Evolutionary conservation across 805 yeast genomes (phyloP).

Genomic region (Priceomyces carsonii): DNA sequence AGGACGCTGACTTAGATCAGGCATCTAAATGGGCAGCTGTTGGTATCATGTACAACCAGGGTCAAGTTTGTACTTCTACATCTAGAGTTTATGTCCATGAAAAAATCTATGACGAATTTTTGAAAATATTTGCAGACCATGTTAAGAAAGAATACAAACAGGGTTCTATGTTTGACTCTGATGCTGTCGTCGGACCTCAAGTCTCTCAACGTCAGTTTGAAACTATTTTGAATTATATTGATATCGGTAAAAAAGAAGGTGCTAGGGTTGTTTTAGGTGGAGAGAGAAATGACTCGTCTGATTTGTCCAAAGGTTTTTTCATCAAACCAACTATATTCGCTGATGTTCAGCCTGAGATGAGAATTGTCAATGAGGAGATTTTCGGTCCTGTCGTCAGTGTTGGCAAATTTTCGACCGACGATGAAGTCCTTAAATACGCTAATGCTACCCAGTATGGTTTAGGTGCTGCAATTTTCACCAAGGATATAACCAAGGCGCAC

Average conservation of each 20-base stretch:
- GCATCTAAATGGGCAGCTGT: slow-evolving; percentile 69
- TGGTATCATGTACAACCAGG: slow-evolving; percentile 65
- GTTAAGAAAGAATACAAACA: slow-evolving; percentile 52
- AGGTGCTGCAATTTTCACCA: slow-evolving; percentile 79
- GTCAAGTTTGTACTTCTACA: slow-evolving; percentile 70
- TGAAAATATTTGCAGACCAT: slow-evolving; percentile 44
- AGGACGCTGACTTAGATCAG: slow-evolving; percentile 64
- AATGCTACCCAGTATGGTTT: slow-evolving; percentile 77
- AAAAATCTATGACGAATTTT: slow-evolving; percentile 53
- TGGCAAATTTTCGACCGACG: slow-evolving; percentile 63
- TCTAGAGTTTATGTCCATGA: slow-evolving; percentile 63
- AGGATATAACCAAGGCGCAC: slow-evolving; percentile 66
- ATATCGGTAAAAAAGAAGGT: slow-evolving; percentile 46
- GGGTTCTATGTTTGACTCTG: slow-evolving; percentile 53
- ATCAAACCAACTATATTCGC: slow-evolving; percentile 76
- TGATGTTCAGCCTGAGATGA: slow-evolving; percentile 64
- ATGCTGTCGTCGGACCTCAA: slow-evolving; percentile 60
- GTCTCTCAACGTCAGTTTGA: slow-evolving; percentile 59
- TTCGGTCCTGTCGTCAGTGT: slow-evolving; percentile 84
- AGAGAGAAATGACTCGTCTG: slow-evolving; percentile 41
- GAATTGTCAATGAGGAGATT: slow-evolving; percentile 75
- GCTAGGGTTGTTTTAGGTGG: slow-evolving; percentile 44
- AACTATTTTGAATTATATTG: slow-evolving; percentile 45
- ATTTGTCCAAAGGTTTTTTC: slow-evolving; percentile 56
- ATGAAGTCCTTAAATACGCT: slow-evolving; percentile 68